phyloP scores from a whole-genome alignment of 177 flowering plant species.

The Vitis hybrid region DNA sequence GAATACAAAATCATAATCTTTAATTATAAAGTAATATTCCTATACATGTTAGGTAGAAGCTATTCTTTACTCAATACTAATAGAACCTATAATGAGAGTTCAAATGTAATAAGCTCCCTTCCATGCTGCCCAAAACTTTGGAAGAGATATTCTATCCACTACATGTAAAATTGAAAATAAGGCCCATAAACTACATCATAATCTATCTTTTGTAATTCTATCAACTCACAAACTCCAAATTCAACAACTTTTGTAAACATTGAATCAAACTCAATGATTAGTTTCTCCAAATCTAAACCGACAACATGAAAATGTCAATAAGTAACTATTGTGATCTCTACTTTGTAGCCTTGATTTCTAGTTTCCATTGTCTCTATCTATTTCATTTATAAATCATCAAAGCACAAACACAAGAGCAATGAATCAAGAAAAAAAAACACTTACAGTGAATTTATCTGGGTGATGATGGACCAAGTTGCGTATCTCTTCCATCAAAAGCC shows the following conservation, averaged over 20 bases:
- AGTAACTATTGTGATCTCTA: conserved; percentile 76
- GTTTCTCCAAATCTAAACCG: too few relatives aligned
- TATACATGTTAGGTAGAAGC: conserved; percentile 39
- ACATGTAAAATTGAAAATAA: conserved; percentile 1
- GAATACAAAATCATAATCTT: too few relatives aligned
- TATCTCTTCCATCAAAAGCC: conserved; percentile 61
- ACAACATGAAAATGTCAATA: conserved; percentile 22
- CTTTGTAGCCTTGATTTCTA: conserved; percentile 67
- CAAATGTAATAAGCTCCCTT: conserved; percentile 94
- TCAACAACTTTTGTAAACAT: background rate
- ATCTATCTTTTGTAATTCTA: background rate
- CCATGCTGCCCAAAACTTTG: conserved; percentile 99
- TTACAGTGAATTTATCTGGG: conserved; percentile 62
- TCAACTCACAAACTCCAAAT: background rate
- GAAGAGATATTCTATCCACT: conserved; percentile 62
- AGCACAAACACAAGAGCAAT: background rate
- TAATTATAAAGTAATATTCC: too few relatives aligned
- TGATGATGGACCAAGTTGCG: conserved; percentile 73
- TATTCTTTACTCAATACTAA: conserved; percentile 76
- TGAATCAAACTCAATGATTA: too few relatives aligned
- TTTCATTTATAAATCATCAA: conserved; percentile 9
- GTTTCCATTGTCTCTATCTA: conserved; percentile 65
- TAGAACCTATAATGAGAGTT: conserved; percentile 81
- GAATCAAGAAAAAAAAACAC: conserved; percentile 15
- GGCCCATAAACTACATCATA: background rate